These are phyloP conservation scores for Neoboletus brunneissimus DNA, from an alignment of 768 basidiomycete genomes.

Conservation along the genomic window DNA sequence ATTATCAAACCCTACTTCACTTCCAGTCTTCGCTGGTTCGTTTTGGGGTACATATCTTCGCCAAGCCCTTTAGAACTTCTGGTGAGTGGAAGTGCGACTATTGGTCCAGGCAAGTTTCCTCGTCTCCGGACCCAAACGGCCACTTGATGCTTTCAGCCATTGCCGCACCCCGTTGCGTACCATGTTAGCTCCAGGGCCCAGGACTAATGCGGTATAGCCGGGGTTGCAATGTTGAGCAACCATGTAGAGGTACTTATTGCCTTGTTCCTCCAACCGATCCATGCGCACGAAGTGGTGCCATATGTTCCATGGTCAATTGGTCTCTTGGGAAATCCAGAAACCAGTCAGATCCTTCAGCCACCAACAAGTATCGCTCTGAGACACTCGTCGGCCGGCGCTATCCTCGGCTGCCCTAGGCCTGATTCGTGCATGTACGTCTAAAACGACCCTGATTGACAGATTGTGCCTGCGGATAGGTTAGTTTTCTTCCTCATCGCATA, in stretches of 20 bases:
- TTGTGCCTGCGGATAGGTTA: not conserved
- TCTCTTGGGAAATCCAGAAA: not conserved
- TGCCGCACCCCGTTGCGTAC: not conserved
- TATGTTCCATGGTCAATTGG: not conserved
- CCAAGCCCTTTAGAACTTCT: not conserved
- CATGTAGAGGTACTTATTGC: too few relatives aligned
- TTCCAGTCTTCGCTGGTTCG: too few relatives aligned
- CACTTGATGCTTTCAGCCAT: not conserved
- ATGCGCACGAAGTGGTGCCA: too few relatives aligned
- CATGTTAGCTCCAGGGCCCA: not conserved
- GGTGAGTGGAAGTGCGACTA: not conserved
- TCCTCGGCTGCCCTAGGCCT: not conserved
- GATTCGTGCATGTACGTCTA: not conserved
- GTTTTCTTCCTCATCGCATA: not conserved
- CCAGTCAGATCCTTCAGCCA: not conserved
- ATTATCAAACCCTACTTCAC: not conserved
- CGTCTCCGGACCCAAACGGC: not conserved
- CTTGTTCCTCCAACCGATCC: not conserved
- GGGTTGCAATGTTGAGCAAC: too few relatives aligned
- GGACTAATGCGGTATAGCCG: not conserved
- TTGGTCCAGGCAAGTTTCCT: not conserved
- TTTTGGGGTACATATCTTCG: not conserved
- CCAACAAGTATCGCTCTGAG: not conserved
- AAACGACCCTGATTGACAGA: not conserved
- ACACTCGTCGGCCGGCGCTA: not conserved